Conservation (phyloP, 495 filamentous ascomycete genomes). For the Clohesyomyces aquaticus region DNA sequence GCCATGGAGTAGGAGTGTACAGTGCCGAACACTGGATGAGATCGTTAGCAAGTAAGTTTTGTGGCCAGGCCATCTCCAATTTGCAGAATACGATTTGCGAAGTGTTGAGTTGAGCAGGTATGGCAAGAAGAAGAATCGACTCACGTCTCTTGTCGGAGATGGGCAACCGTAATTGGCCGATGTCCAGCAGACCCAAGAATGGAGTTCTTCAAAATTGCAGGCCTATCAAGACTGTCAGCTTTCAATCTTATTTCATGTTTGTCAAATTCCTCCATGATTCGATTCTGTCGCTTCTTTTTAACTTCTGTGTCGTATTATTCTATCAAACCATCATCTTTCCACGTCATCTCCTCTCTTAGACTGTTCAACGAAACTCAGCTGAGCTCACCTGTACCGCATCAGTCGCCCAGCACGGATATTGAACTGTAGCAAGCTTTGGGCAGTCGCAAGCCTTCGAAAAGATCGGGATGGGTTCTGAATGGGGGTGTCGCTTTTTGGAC, state of each 20-base stretch:
- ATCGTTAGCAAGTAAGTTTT: too few relatives aligned
- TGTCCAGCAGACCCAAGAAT: slow-evolving; percentile 27
- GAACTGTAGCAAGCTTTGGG: slow-evolving; percentile 19
- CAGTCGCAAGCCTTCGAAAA: slow-evolving; percentile 25
- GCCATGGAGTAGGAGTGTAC: slow-evolving; percentile 11
- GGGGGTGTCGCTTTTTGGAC: slow-evolving; percentile 5
- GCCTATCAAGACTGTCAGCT: slow-evolving; percentile 18
- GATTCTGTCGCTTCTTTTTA: slow-evolving; percentile 1
- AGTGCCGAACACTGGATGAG: slow-evolving; percentile 17
- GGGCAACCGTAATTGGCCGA: slow-evolving; percentile 21
- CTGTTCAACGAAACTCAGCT: neutral
- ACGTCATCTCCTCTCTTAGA: neutral
- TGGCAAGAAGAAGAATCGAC: slow-evolving; percentile 3
- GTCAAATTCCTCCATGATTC: neutral
- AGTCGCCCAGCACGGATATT: slow-evolving; percentile 28
- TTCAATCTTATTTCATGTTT: neutral
- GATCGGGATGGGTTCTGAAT: slow-evolving; percentile 31
- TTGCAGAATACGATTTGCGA: neutral
- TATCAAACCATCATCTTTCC: neutral
- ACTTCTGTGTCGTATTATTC: too few relatives aligned
- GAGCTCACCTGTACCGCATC: slow-evolving; percentile 27
- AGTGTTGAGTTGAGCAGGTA: neutral
- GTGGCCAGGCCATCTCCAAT: too few relatives aligned
- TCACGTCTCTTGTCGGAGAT: slow-evolving; percentile 18
- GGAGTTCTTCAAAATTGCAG: slow-evolving; percentile 29